Base-by-base conservation (phyloP, 2,329 filamentous ascomycete species). In the Hypoxylon sp. region DNA sequence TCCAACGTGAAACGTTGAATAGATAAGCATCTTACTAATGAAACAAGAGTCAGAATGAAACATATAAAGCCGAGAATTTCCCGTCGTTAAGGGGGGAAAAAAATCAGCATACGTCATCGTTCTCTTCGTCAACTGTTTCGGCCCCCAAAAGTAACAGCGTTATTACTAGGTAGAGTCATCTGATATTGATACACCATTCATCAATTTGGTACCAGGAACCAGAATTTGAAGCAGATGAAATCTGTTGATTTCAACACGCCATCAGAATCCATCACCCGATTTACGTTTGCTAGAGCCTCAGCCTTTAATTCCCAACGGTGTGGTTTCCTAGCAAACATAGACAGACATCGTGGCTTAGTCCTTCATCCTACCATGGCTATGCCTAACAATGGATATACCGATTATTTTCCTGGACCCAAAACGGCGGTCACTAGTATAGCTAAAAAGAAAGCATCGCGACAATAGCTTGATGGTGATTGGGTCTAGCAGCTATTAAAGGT, bases 291-390 rank as follows among this genome's bases (percentile, higher is more conserved):
- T 21, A 32, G 34, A 19, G 32, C 38, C 10, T 32, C 43, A 17
- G 19, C 38, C 38, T 43, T 46, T 56, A 56, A 56, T 52, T 60
- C 48, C 48, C 48, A 46, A 45, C 34, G 10, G 34, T 19, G n/a
- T 38, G 59, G 59, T 55, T 36, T 25, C 34, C 11, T 32, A 23
- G 43, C 59, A 55, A 53, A 61, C 59, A 48, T 21, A 14, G 13
- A 41, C 28, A 25, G n/a, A 21, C 14, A 34, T 41, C 25, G 32
- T 5, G 50, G 50, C 43, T 41, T 43, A 55, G 43, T 30, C 11
- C 59, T 49, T 41, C 59, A 62, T 62, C 59, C 59, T 55, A 62
- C 28, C 21, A 49, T 49, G 59, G 59, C 59, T 62, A 55, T 62
- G 59, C 41, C 17, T 21, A 10, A 21, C 11, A 30, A 48, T 49